Percentiles rank a stretch among this genome's conserved stretches.
These are phyloP conservation scores for Fusarium neocosmosporiellum DNA, from an alignment of 2,329 filamentous ascomycete species.

Conservation along the genomic window DNA sequence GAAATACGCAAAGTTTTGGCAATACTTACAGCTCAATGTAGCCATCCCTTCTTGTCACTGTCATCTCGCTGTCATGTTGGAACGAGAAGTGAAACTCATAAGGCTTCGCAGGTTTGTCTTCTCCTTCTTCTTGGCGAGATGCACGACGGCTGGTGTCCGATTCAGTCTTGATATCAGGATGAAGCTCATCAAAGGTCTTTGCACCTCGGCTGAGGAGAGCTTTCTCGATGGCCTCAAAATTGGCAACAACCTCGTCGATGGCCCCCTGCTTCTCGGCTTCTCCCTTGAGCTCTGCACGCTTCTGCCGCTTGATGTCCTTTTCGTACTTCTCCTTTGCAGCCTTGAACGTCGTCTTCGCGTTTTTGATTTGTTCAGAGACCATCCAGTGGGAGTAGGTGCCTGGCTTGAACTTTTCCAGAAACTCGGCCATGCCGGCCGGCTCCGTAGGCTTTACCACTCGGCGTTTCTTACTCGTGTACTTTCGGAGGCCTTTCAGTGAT, in stretches of 20 bases:
- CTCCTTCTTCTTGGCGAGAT: not conserved
- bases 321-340: slow-evolving; percentile 46
- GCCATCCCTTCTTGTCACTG: slow-evolving; percentile 63
- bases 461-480: slow-evolving; percentile 51
- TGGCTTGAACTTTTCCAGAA: slow-evolving; percentile 60
- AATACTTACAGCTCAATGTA: slow-evolving; percentile 71
- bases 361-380: slow-evolving; percentile 53
- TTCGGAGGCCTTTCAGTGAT: slow-evolving; percentile 61
- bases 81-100: slow-evolving; percentile 67
- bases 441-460: slow-evolving; percentile 39
- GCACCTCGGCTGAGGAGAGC: slow-evolving; percentile 66
- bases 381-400: slow-evolving; percentile 72
- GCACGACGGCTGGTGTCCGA: slow-evolving; percentile 4
- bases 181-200: slow-evolving; percentile 74
- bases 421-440: slow-evolving; percentile 59
- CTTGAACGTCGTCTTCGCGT: slow-evolving; percentile 47
- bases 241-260: slow-evolving; percentile 50
- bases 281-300: slow-evolving; percentile 27
- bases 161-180: slow-evolving; percentile 61
- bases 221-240: slow-evolving; percentile 44
- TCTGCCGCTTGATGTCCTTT: slow-evolving; percentile 32
- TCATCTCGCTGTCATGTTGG: slow-evolving; percentile 63
- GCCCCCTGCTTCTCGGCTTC: slow-evolving; percentile 65
- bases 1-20: not conserved
- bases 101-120: slow-evolving; percentile 42